These are phyloP conservation scores for Pholiota conissans DNA, from an alignment of 768 basidiomycete genomes.

Conservation along the genomic window DNA sequence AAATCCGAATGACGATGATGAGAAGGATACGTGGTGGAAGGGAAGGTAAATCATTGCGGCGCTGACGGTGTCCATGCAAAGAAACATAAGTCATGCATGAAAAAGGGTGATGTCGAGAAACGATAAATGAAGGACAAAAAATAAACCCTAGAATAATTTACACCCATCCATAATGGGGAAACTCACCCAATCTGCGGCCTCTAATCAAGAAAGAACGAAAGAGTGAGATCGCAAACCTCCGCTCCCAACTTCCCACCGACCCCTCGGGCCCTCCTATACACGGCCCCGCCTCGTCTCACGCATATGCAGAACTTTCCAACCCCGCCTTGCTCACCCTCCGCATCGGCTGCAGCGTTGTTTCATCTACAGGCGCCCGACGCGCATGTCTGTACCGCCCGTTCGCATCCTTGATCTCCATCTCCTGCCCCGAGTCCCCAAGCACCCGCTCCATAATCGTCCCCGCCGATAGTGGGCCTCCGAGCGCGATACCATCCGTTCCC, in stretches of 20 bases:
- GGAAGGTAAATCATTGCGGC: no score
- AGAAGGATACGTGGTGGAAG: neutral
- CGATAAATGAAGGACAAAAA: neutral
- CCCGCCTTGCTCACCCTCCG: constrained; percentile 93
- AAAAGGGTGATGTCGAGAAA: neutral
- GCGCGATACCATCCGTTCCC: constrained; percentile 25
- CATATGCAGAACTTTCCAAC: constrained; percentile 64
- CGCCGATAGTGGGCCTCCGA: constrained; percentile 35
- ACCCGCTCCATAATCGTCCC: constrained; percentile 38
- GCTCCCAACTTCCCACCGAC: neutral
- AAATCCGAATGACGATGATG: neutral
- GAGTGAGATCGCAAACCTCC: neutral
- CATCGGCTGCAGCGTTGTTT: constrained; percentile 86
- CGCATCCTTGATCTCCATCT: constrained; percentile 87
- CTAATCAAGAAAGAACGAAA: neutral
- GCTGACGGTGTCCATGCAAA: neutral
- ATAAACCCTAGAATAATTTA: neutral
- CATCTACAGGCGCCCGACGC: constrained; percentile 83
- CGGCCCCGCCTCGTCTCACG: neutral
- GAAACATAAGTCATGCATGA: neutral
- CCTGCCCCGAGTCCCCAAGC: constrained; percentile 73
- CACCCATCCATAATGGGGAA: neutral
- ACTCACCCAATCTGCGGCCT: neutral
- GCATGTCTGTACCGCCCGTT: constrained; percentile 87
- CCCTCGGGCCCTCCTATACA: neutral